Base-by-base conservation (phyloP, 2,329 filamentous ascomycete genomes). In the Xylaria sp. region DNA sequence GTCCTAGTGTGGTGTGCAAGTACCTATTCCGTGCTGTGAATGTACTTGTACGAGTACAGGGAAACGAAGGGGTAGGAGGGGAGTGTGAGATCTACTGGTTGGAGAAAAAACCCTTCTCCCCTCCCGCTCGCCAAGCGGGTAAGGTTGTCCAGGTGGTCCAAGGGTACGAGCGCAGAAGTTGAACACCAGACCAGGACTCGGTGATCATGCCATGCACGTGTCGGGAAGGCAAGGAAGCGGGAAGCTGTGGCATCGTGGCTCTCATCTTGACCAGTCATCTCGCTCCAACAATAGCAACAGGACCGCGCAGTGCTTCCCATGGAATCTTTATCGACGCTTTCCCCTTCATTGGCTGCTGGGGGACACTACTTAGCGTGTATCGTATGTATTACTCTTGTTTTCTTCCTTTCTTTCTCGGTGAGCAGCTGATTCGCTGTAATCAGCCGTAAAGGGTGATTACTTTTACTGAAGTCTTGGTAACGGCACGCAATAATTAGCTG, bases 171-270 rank as follows among this genome's bases (percentile, higher is more conserved):
- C 11, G 37, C 11, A 42, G 8, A 42, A 42, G 37, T 30, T 42
- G 37, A 42, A 42, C 37, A 46, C 42, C 11, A 46, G 13, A 13
- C 42, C 42, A 13, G 42, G 42, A 46, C 42, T 46, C 49, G 23
- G 5, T 35, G 19, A 16, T 23, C 23, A 51, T 30, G 47, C 47
- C 46, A 62, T 59, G 57, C 63, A 63, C 47, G 44, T 35, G 51
- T 60, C 39, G 54, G 54, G 56, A 67, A 59, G 49, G 60, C 54
- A 46, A 62, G 61, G 61, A 54, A 54, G 62, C 68, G 67, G 69
- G 62, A 66, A 61, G 55, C 63, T 65, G 63, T 66, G 54, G 66
- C 65, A 68, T 68, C 65, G 63, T 69, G 66, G 65, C 61, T 63
- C 62, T 64, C 56, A 42, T 56, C 55, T 58, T 49, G 58, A 50